Percentiles rank a stretch among this genome's conserved stretches.
phyloP scores from a whole-genome alignment of 2,329 filamentous ascomycete species.

The Trichoderma hamatum region DNA sequence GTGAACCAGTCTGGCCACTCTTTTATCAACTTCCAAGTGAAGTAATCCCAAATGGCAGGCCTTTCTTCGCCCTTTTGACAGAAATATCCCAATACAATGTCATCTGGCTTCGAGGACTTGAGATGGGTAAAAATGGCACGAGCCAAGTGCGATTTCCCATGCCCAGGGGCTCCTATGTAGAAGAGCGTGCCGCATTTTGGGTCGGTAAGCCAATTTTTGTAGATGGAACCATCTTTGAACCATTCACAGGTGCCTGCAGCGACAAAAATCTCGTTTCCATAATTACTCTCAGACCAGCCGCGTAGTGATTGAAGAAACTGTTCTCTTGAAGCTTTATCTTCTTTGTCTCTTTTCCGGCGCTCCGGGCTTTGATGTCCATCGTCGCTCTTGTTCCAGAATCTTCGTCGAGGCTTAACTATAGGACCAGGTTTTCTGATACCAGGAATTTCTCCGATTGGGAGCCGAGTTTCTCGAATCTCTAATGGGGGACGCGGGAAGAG shows the following conservation, averaged over 20 bases:
- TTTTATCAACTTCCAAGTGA: slow-evolving; percentile 30
- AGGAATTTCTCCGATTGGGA: background rate
- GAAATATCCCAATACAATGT: slow-evolving; percentile 32
- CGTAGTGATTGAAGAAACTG: slow-evolving; percentile 28
- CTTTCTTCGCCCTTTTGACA: slow-evolving; percentile 29
- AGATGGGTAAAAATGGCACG: slow-evolving; percentile 31
- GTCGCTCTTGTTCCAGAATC: background rate
- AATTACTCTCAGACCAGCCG: slow-evolving; percentile 29
- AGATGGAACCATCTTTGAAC: slow-evolving; percentile 27
- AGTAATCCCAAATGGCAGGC: slow-evolving; percentile 32
- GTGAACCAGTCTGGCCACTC: slow-evolving; percentile 29
- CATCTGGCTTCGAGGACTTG: slow-evolving; percentile 6
- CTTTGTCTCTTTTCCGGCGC: slow-evolving; percentile 2
- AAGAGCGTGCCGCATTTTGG: slow-evolving; percentile 26
- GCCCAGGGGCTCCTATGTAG: slow-evolving; percentile 28
- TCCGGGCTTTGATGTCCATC: slow-evolving; percentile 11
- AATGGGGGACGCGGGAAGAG: slow-evolving; percentile 6
- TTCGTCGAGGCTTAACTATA: background rate
- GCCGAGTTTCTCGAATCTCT: background rate
- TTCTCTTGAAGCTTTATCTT: slow-evolving; percentile 3
- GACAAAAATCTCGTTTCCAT: slow-evolving; percentile 24
- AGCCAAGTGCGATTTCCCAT: slow-evolving; percentile 34
- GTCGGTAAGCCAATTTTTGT: slow-evolving; percentile 30
- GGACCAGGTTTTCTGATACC: slow-evolving; percentile 12
- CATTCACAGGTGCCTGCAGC: slow-evolving; percentile 31